phyloP scores from a whole-genome alignment of 192 early-diverging fungal genomes.

The Paraglomus brasilianum region DNA sequence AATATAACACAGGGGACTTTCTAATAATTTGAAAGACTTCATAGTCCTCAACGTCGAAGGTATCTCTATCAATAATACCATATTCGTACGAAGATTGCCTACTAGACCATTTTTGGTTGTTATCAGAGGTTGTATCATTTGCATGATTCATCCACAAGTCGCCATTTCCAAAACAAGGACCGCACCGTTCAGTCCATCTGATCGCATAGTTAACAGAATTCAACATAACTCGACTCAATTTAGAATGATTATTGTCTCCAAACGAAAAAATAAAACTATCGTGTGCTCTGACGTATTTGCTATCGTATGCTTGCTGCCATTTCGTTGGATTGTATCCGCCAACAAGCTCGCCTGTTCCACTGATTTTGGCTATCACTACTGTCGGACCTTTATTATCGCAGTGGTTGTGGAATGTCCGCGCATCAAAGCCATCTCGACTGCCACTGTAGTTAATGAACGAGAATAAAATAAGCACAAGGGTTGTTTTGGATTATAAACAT shows the following conservation, averaged over 20 bases:
- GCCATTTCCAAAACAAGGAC: conserved; percentile 11
- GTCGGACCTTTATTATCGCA: conserved; percentile 25
- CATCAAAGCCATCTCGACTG: conserved; percentile 17
- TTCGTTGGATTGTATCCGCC: conserved; percentile 26
- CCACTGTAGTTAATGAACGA: conserved; percentile 1
- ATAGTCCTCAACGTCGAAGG: conserved; percentile 15
- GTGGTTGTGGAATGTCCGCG: conserved; percentile 4
- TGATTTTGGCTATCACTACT: conserved; percentile 20
- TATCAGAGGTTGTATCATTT: background rate
- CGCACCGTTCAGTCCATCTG: background rate
- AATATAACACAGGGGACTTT: no score
- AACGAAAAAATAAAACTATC: conserved; percentile 31
- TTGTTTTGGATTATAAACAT: background rate
- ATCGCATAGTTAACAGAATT: background rate
- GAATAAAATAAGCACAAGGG: conserved; percentile 10
- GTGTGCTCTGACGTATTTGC: background rate
- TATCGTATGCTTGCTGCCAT: conserved; percentile 11
- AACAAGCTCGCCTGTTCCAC: background rate
- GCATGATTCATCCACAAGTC: conserved; percentile 16
- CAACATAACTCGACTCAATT: no score
- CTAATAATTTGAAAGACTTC: conserved; percentile 30
- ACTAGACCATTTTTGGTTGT: conserved; percentile 13
- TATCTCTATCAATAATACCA: background rate
- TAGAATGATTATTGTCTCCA: background rate
- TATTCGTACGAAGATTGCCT: conserved; percentile 9